Conservation (phyloP, 768 basidiomycete species). For the Phaffia tasmanica region DNA sequence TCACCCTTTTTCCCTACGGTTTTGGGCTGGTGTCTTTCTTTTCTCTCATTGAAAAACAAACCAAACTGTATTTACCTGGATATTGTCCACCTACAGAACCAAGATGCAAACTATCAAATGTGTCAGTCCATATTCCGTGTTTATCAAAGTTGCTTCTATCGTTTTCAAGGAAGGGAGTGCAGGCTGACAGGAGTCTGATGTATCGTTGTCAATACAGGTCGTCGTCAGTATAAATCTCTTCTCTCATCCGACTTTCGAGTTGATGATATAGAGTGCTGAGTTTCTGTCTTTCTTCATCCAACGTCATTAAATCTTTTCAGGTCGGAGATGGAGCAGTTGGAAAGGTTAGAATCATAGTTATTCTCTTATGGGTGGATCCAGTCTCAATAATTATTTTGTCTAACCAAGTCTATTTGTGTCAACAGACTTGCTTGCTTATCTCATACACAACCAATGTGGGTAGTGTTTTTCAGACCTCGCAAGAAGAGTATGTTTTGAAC, state of each 20-base stretch:
- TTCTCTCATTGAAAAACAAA: too few relatives aligned
- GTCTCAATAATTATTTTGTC: not conserved
- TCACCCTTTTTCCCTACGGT: too few relatives aligned
- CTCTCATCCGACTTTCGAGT: not conserved
- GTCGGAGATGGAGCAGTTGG: conserved; percentile 97
- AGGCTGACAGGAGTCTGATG: conserved; percentile 13
- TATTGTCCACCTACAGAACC: too few relatives aligned
- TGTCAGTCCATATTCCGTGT: conserved; percentile 44
- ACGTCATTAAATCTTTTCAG: conserved; percentile 2
- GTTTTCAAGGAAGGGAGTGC: not conserved
- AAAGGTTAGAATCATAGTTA: conserved; percentile 53
- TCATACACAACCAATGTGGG: conserved; percentile 44
- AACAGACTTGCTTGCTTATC: conserved; percentile 85
- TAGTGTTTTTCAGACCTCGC: not conserved
- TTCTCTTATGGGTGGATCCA: not conserved
- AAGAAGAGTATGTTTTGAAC: too few relatives aligned
- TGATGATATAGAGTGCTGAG: too few relatives aligned
- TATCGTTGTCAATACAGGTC: conserved; percentile 1
- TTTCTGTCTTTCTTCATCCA: too few relatives aligned
- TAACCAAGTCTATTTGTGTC: not conserved
- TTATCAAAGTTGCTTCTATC: not conserved
- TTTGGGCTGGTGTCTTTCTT: too few relatives aligned
- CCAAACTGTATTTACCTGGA: too few relatives aligned
- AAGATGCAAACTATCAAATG: conserved; percentile 94
- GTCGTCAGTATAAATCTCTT: conserved; percentile 10